Evolutionary conservation across 257 asterid genomes (phyloP).

Genomic region (Vinca minor): DNA sequence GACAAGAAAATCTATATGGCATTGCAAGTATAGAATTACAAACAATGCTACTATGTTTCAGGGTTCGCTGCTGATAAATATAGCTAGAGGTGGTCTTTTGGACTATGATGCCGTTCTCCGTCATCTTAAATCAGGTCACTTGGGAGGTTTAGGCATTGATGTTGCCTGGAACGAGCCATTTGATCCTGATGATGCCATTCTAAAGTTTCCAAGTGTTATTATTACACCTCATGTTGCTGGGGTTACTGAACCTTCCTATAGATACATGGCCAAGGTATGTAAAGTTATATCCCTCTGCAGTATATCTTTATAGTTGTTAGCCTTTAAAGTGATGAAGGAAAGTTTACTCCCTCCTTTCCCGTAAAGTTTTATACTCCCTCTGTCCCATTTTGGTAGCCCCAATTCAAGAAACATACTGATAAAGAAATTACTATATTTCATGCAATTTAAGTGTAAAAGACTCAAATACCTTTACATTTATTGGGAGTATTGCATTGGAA

Average conservation of each 20-base stretch:
- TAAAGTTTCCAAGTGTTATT: conserved; percentile 71
- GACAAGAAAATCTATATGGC: neutral
- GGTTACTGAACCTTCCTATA: conserved; percentile 64
- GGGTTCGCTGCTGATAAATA: conserved; percentile 72
- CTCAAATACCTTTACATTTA: no score
- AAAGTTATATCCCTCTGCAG: neutral
- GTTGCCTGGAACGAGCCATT: conserved; percentile 97
- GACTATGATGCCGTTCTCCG: conserved; percentile 62
- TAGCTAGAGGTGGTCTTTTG: conserved; percentile 86
- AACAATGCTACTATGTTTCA: conserved; percentile 17
- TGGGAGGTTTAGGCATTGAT: conserved; percentile 95
- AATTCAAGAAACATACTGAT: no score
- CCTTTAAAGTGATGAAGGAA: neutral
- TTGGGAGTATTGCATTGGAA: no score
- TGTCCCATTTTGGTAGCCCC: no score
- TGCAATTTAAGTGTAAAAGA: no score
- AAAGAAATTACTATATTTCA: no score
- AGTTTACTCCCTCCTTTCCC: no score
- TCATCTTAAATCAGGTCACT: conserved; percentile 67
- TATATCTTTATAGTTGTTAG: neutral
- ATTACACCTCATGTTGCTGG: conserved; percentile 95
- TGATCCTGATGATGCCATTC: conserved; percentile 72
- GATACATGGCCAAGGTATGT: conserved; percentile 82
- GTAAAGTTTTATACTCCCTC: no score
- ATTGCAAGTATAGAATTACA: neutral